A percentile compares a stretch with the other conserved stretches of the same genome.
These are phyloP conservation scores for Pythium aristosporum DNA, from an alignment of 352 stramenopile species.

Conservation along the genomic window DNA sequence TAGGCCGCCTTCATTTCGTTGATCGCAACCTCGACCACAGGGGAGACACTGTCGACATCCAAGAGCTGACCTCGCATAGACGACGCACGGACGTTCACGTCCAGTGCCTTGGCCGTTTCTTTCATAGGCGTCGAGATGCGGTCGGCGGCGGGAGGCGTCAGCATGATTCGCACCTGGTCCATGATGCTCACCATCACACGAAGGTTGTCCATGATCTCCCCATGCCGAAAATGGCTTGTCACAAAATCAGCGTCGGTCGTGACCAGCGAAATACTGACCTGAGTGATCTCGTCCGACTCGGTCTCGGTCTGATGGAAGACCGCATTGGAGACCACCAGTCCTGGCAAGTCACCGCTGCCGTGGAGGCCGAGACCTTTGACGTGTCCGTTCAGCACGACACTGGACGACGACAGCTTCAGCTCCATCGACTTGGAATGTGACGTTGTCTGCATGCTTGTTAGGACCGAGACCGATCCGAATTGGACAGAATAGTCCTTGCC, in stretches of 20 bases:
- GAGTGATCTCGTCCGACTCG: not conserved
- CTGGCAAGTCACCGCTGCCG: not conserved
- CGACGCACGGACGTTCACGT: conserved; percentile 4
- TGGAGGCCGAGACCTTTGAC: not conserved
- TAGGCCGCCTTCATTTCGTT: conserved; percentile 20
- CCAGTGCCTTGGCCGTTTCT: not conserved
- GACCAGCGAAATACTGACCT: conserved; percentile 5
- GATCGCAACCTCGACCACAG: conserved; percentile 10
- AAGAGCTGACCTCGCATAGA: conserved; percentile 9
- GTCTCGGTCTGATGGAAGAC: conserved; percentile 16
- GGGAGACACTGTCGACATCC: conserved; percentile 15
- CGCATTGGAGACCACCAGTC: conserved; percentile 11
- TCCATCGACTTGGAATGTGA: conserved; percentile 18
- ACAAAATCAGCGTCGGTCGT: conserved; percentile 13
- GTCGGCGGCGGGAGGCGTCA: conserved; percentile 19
- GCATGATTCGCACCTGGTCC: conserved; percentile 38
- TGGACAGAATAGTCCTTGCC: conserved; percentile 5
- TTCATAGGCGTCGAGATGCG: not conserved
- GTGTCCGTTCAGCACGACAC: conserved; percentile 13
- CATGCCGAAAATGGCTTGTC: conserved; percentile 15
- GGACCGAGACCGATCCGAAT: conserved; percentile 11
- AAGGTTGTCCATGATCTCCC: conserved; percentile 23
- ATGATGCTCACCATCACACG: conserved; percentile 28
- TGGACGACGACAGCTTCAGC: conserved; percentile 12
- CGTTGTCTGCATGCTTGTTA: conserved; percentile 2